Percentiles rank a stretch among this genome's conserved stretches.
Evolutionary conservation across 2,329 filamentous ascomycete species (phyloP).

Genomic region (Trichoderma brevicompactum): DNA sequence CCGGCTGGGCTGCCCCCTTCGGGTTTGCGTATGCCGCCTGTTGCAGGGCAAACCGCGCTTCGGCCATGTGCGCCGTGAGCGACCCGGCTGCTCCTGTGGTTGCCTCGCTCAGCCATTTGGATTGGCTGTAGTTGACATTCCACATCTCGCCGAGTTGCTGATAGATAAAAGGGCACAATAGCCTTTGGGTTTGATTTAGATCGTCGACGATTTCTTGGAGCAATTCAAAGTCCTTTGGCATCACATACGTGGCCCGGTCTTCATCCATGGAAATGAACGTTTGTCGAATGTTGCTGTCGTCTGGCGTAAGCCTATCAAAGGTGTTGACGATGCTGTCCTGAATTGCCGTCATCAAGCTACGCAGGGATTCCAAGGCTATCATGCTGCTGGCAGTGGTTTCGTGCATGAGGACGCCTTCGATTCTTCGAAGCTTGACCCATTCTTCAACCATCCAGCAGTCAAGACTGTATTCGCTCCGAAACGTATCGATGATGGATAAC

Average conservation of each 20-base stretch:
- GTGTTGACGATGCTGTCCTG: conserved; percentile 29
- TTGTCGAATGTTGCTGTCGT: neutral
- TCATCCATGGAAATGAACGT: conserved; percentile 37
- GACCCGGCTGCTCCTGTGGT: neutral
- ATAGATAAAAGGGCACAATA: conserved; percentile 43
- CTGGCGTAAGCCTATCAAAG: conserved; percentile 29
- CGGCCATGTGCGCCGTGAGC: neutral
- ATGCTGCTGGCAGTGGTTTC: conserved; percentile 14
- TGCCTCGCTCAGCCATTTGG: neutral
- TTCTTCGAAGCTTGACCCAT: conserved; percentile 41
- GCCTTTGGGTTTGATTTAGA: conserved; percentile 42
- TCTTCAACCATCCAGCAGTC: conserved; percentile 39
- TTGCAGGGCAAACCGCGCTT: neutral
- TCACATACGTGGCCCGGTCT: conserved; percentile 46
- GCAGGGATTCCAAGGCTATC: conserved; percentile 32
- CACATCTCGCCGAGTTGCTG: conserved; percentile 33
- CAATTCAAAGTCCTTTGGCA: conserved; percentile 37
- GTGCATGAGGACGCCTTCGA: conserved; percentile 37
- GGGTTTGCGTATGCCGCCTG: neutral
- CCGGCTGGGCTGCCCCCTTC: neutral
- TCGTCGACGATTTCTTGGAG: conserved; percentile 35
- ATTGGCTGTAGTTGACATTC: neutral
- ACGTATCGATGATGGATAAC: neutral
- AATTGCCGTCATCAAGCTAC: conserved; percentile 35
- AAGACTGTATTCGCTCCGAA: conserved; percentile 41